Evolutionary conservation across 257 asterid species (phyloP).

Genomic region (Gentiana dahurica): DNA sequence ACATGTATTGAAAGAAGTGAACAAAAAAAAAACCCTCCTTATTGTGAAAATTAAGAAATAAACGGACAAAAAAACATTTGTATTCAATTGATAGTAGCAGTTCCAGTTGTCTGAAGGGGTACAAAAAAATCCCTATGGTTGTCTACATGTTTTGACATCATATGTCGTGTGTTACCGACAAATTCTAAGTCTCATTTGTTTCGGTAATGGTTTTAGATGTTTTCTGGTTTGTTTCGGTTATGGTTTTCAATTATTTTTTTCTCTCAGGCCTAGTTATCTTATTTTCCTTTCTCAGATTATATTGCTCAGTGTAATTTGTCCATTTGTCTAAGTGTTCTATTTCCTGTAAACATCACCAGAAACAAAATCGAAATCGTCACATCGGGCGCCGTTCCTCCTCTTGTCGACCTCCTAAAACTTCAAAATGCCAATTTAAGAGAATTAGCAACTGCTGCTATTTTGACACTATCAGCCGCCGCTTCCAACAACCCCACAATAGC

Average conservation of each 20-base stretch:
- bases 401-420: slow-evolving; percentile 62
- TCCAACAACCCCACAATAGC: slow-evolving; percentile 58
- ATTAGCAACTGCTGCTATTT: slow-evolving; percentile 71
- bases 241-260: neutral
- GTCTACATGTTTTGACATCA: too few relatives aligned
- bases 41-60: too few relatives aligned
- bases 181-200: too few relatives aligned
- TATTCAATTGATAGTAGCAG: too few relatives aligned
- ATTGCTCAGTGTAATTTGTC: slow-evolving; percentile 9
- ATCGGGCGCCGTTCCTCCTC: slow-evolving; percentile 71
- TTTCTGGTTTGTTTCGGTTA: neutral
- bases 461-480: slow-evolving; percentile 63
- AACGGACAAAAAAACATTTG: too few relatives aligned
- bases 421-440: slow-evolving; percentile 55
- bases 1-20: too few relatives aligned
- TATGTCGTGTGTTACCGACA: too few relatives aligned
- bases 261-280: slow-evolving; percentile 1
- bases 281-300: neutral
- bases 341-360: slow-evolving; percentile 28
- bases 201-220: neutral
- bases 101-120: too few relatives aligned
- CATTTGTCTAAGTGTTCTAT: slow-evolving; percentile 9
- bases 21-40: too few relatives aligned
- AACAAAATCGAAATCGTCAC: slow-evolving; percentile 70
- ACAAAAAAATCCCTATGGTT: too few relatives aligned